phyloP scores from a whole-genome alignment of 345 rosid genomes.

The Brassica rapa region DNA sequence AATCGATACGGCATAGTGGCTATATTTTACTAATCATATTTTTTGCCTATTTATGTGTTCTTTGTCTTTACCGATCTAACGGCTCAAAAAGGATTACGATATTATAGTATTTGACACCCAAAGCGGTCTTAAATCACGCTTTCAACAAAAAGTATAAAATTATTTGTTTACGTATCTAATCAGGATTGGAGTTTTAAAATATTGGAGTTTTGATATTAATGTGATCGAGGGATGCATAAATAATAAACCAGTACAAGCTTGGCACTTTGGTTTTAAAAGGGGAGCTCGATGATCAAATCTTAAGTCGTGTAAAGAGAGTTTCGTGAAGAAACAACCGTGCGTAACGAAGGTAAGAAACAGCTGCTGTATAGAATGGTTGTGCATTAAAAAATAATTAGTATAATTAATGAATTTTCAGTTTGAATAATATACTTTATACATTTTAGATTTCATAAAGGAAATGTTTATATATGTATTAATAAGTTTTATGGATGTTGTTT shows the following conservation, averaged over 20 bases:
- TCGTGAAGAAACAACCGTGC: neutral
- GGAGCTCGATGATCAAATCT: neutral
- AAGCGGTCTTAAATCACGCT: conserved; percentile 19
- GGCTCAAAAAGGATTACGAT: neutral
- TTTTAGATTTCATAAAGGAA: neutral
- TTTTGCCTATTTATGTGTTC: conserved; percentile 14
- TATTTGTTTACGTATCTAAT: conserved; percentile 12
- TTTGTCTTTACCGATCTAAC: conserved; percentile 7
- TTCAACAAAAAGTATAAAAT: neutral
- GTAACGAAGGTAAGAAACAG: neutral
- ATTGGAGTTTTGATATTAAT: neutral
- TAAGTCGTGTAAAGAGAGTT: neutral
- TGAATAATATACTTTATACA: neutral
- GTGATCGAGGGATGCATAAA: neutral
- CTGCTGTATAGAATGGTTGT: neutral
- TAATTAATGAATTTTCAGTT: neutral
- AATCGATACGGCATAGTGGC: conserved; percentile 28
- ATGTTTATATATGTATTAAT: neutral
- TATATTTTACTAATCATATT: conserved; percentile 13
- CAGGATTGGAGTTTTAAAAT: neutral
- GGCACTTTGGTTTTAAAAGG: neutral
- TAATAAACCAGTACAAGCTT: no score
- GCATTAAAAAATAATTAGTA: neutral
- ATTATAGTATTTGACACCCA: conserved; percentile 35
- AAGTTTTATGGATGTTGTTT: neutral